Evolutionary conservation across 2,329 filamentous ascomycete species (phyloP), one percentile per base, ranked within the genome.

Genomic region (Talaromyces amestolkiae): DNA sequence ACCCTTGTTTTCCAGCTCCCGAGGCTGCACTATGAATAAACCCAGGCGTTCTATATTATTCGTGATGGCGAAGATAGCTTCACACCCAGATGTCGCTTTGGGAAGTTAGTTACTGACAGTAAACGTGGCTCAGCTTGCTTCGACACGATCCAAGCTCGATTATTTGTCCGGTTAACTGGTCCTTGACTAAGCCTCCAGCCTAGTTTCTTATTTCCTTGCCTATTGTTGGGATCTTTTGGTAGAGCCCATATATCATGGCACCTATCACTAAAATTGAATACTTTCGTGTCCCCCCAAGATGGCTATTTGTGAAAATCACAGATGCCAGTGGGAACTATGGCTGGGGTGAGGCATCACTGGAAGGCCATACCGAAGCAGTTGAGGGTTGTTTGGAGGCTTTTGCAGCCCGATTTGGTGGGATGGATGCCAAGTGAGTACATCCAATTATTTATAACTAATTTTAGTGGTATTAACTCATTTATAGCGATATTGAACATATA

Each of bases 331-430:
- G 86, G 3, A 81, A 85, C 39, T 79, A 83, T 60, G 90, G 90
- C 7, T 92, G 90, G 90, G 90, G 90, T n/a, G 90, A 92, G 74
- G 89, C 87, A 0, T 89, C 89, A 0, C 78, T 93, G 0, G 90
- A 92, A 76, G 90, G 90, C 0, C 90, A 93, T 70, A 87, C 87
- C 0, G 84, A 90, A 65, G 88, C 89, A 2, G 88, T 93, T 0
- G 90, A 93, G 73, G 91, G 91, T 0, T 88, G 88, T 63, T 78
- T 93, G 1, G 86, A 91, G 72, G 88, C 87, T 13, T 88, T 89
- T 78, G 84, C 82, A 43, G 81, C 84, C 19, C 81, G 87, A 56
- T 86, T 90, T 63, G 77, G 85, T 3, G 90, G 89, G 0, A 83
- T 87, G 69, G 89, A 92, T 72, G 90, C 90, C 35, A 87, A 92